Percentiles rank a stretch among this genome's conserved stretches.
These are phyloP conservation scores for Verticillium zaregamsianum DNA, from an alignment of 2,329 filamentous ascomycete species.

Conservation along the genomic window DNA sequence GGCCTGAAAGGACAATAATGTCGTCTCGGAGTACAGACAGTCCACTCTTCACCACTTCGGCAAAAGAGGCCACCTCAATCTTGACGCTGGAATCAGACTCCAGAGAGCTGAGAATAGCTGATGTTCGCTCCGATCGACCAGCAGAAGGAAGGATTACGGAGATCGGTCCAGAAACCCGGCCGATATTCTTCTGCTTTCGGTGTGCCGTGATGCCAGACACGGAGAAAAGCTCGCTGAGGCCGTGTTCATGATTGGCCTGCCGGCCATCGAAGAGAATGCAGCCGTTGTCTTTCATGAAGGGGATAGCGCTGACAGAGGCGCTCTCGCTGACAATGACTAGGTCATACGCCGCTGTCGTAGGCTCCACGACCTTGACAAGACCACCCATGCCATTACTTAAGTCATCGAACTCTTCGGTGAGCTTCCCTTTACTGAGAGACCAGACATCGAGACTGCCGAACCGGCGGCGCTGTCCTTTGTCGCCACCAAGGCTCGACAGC, in stretches of 20 bases:
- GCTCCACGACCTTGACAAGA: constrained; percentile 12
- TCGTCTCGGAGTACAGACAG: constrained; percentile 7
- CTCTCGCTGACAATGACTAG: constrained; percentile 17
- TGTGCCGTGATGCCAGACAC: constrained; percentile 8
- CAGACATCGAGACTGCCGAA: constrained; percentile 15
- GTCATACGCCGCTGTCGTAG: constrained; percentile 12
- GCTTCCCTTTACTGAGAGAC: constrained; percentile 9
- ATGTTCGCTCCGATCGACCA: constrained; percentile 9
- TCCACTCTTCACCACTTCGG: constrained; percentile 8
- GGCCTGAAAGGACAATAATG: constrained; percentile 15
- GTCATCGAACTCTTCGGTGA: constrained; percentile 8
- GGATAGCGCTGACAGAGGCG: constrained; percentile 7
- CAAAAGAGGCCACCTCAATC: constrained; percentile 11
- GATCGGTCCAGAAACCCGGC: constrained; percentile 6
- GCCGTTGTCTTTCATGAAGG: constrained; percentile 12
- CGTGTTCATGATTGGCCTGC: neutral
- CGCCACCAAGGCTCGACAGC: constrained; percentile 10
- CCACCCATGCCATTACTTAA: constrained; percentile 2
- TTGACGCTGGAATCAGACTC: constrained; percentile 6
- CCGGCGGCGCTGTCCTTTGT: constrained; percentile 14
- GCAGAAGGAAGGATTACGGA: constrained; percentile 13
- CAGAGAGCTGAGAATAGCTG: constrained; percentile 11
- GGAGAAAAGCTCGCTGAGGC: constrained; percentile 11
- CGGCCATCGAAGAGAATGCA: constrained; percentile 7
- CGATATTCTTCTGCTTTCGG: constrained; percentile 3